Percentiles rank a stretch among this genome's conserved stretches.
Conservation (phyloP, 768 basidiomycete species). For the Chiua virens region DNA sequence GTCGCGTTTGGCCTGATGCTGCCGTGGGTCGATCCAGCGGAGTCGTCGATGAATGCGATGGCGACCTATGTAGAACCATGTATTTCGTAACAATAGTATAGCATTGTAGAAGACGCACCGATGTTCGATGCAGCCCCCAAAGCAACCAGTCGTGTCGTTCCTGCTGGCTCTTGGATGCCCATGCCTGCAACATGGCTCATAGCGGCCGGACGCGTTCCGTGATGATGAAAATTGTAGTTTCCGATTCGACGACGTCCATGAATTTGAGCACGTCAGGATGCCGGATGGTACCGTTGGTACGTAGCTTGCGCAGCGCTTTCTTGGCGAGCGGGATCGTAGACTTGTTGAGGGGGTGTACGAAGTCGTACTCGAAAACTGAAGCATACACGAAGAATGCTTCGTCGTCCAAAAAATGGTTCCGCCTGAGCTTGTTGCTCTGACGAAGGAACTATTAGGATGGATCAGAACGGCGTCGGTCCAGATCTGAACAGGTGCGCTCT, state of each 20-base stretch:
- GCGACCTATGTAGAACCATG: conserved; percentile 62
- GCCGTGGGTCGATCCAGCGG: conserved; percentile 81
- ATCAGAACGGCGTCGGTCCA: too few species aligned
- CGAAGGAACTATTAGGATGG: too few species aligned
- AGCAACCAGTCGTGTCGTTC: conserved; percentile 85
- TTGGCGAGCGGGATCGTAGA: conserved; percentile 73
- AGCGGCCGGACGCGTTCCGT: conserved; percentile 91
- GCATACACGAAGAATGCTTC: too few species aligned
- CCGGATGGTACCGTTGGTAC: conserved; percentile 83
- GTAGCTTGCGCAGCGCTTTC: conserved; percentile 87
- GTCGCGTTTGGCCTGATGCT: conserved; percentile 72
- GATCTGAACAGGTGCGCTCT: too few species aligned
- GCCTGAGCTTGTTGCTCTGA: too few species aligned
- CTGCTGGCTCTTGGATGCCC: conserved; percentile 59
- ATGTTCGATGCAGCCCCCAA: conserved; percentile 91
- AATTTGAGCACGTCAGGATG: conserved; percentile 97
- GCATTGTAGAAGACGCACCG: conserved; percentile 45
- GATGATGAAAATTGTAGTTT: conserved; percentile 85
- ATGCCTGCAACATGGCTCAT: conserved; percentile 55
- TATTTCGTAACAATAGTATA: background rate
- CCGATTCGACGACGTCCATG: conserved; percentile 90
- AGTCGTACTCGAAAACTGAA: conserved; percentile 92
- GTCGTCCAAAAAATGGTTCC: too few species aligned
- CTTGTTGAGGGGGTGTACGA: conserved; percentile 56
- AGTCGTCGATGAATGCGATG: conserved; percentile 85